phyloP scores from a whole-genome alignment of 179 eudicot species.

The Beta lomatogona region DNA sequence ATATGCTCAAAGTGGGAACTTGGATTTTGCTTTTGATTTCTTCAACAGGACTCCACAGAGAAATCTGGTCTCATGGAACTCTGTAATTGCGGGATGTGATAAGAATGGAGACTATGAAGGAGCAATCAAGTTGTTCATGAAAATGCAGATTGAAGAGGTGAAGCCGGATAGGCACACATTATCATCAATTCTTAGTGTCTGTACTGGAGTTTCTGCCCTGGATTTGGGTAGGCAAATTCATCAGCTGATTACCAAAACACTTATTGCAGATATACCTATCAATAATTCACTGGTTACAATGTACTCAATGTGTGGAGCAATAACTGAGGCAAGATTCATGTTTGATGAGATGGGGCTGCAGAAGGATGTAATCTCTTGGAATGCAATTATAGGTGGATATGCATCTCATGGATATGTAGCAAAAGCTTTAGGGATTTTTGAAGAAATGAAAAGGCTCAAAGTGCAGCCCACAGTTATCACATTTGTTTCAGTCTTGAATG shows the following conservation, averaged over 20 bases:
- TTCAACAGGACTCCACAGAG: slow-evolving; percentile 45
- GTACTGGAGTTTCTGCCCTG: slow-evolving; percentile 41
- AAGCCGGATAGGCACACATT: slow-evolving; percentile 57
- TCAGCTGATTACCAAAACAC: slow-evolving; percentile 46
- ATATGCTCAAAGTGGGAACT: slow-evolving; percentile 43
- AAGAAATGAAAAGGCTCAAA: slow-evolving; percentile 43
- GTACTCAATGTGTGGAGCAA: slow-evolving; percentile 69
- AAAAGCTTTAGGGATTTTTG: slow-evolving; percentile 52
- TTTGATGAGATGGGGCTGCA: slow-evolving; percentile 45
- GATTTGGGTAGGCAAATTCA: slow-evolving; percentile 52
- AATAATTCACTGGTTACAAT: slow-evolving; percentile 61
- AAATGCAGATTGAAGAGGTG: slow-evolving; percentile 44
- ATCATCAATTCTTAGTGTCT: slow-evolving; percentile 55
- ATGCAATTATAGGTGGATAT: slow-evolving; percentile 69
- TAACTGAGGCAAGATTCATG: slow-evolving; percentile 41
- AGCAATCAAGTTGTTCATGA: slow-evolving; percentile 43
- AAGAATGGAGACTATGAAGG: slow-evolving; percentile 39
- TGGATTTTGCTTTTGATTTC: slow-evolving; percentile 43
- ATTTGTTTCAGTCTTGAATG: slow-evolving; percentile 55
- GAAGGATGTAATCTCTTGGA: slow-evolving; percentile 64
- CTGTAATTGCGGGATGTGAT: slow-evolving; percentile 54
- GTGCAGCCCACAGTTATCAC: slow-evolving; percentile 53
- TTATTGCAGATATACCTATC: slow-evolving; percentile 46
- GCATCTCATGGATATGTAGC: slow-evolving; percentile 59
- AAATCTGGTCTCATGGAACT: slow-evolving; percentile 61